phyloP scores from a whole-genome alignment of 1,139 yeast genomes.

The Wickerhamomyces sp. region DNA sequence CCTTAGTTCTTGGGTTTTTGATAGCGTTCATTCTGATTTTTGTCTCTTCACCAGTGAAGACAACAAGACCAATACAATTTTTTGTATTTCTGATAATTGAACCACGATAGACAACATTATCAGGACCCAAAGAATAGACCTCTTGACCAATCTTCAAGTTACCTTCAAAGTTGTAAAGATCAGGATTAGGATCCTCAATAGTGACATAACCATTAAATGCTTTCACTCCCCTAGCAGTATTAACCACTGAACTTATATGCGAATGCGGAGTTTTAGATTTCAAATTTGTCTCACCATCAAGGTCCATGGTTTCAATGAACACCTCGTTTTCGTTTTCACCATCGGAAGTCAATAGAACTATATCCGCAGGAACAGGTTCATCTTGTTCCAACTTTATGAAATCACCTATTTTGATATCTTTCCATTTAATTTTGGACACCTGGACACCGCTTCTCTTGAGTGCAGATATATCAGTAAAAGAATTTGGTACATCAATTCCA shows the following conservation, averaged over 20 bases:
- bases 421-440: conserved; percentile 53
- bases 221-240: conserved; percentile 47
- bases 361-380: conserved; percentile 94
- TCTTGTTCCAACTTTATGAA: conserved; percentile 65
- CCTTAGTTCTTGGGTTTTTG: conserved; percentile 82
- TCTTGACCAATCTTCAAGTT: conserved; percentile 33
- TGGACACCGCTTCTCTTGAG: conserved; percentile 34
- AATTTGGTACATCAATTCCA: conserved; percentile 13
- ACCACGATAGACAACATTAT: conserved; percentile 83
- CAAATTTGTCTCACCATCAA: conserved; percentile 94
- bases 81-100: conserved; percentile 81
- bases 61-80: conserved; percentile 67
- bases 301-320: conserved; percentile 91
- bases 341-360: conserved; percentile 62
- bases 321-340: conserved; percentile 63
- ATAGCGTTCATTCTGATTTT: conserved; percentile 94
- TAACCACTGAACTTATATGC: conserved; percentile 47
- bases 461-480: conserved; percentile 18
- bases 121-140: conserved; percentile 64
- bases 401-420: conserved; percentile 79
- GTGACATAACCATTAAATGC: conserved; percentile 48
- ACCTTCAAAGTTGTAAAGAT: conserved; percentile 90
- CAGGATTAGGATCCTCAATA: conserved; percentile 87
- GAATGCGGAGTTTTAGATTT: conserved; percentile 68
- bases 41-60: conserved; percentile 94